Percentiles rank a stretch among this genome's conserved stretches.
Conservation (phyloP, 352 stramenopile species). For the Phytophthora megakarya region DNA sequence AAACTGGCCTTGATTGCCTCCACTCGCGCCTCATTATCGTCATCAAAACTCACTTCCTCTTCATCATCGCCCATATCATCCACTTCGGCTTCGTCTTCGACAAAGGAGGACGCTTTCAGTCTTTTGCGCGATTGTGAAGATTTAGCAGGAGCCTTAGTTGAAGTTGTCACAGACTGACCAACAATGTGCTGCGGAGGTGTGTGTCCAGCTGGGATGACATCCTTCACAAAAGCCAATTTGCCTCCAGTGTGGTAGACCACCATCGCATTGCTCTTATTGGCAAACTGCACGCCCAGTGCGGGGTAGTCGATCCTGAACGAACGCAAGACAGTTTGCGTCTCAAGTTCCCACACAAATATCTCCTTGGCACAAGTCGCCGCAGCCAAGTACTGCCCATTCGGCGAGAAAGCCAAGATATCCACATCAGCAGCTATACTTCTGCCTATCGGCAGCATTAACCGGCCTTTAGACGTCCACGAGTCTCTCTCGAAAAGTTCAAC, state of each 20-base stretch:
- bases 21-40: constrained; percentile 73
- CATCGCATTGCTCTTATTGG: constrained; percentile 55
- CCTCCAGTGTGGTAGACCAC: constrained; percentile 65
- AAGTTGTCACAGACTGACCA: constrained; percentile 9
- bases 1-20: constrained; percentile 86
- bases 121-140: constrained; percentile 34
- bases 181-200: constrained; percentile 57
- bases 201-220: constrained; percentile 58
- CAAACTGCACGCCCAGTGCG: constrained; percentile 64
- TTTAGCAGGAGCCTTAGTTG: neutral
- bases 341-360: constrained; percentile 71
- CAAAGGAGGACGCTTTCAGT: constrained; percentile 43
- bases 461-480: constrained; percentile 47
- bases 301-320: constrained; percentile 67
- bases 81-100: constrained; percentile 57
- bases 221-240: constrained; percentile 68
- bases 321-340: constrained; percentile 53
- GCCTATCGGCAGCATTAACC: constrained; percentile 62
- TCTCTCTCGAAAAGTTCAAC: constrained; percentile 64
- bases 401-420: constrained; percentile 77
- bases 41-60: constrained; percentile 46
- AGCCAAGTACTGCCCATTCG: constrained; percentile 78
- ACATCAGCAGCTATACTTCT: constrained; percentile 63
- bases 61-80: constrained; percentile 38
- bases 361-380: constrained; percentile 73